Evolutionary conservation across 257 asterid genomes (phyloP), one percentile per base, ranked within the genome.

Genomic region (Avicennia marina): DNA sequence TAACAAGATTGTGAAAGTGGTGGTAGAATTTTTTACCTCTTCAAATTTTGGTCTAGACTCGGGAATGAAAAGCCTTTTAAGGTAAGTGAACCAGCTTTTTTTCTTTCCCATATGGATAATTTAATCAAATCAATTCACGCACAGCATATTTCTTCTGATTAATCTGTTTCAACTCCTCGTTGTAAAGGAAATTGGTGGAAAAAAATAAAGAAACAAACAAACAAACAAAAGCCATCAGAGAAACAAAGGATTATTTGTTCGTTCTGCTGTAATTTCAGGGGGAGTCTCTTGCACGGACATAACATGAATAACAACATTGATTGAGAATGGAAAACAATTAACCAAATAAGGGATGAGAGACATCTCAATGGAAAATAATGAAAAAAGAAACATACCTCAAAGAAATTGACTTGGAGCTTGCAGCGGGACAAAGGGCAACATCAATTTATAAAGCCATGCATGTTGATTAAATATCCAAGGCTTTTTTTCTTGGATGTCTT

Each of bases 81-180:
- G 86, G 75, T 64, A 83, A 64, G 76, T 69, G 62, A 89, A 75
- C 93, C 95, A 83, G 34, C 89, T 54, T 56, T 74, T 77, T 63
- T 74, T 86, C 89, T 73, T 86, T 52, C 87, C 91, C 94, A 89
- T 88, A 46, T 62, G 25, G 40, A 26, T 20, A 54, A 13, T 57
- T 72, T 61, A 58, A 43, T 7, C 45, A 58, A 38, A 48, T 11
- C 4, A 22, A 41, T 58, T 51, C 55, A 58, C 34, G 34, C 32
- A 44, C 13, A 39, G 18, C 55, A 47, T 7, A n/a, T 59, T 48
- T 34, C 58, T 46, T 53, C 63, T 22, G 20, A 25, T 18, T 17
- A 43, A 25, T 27, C 43, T 49, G 3, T 40, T 3, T 25, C 42
- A 8, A 36, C 13, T 25, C 25, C 6, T 20, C 19, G 4, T 20